Base-by-base conservation (phyloP, 2,329 filamentous ascomycete genomes). In the Sclerotinia subarctica region DNA sequence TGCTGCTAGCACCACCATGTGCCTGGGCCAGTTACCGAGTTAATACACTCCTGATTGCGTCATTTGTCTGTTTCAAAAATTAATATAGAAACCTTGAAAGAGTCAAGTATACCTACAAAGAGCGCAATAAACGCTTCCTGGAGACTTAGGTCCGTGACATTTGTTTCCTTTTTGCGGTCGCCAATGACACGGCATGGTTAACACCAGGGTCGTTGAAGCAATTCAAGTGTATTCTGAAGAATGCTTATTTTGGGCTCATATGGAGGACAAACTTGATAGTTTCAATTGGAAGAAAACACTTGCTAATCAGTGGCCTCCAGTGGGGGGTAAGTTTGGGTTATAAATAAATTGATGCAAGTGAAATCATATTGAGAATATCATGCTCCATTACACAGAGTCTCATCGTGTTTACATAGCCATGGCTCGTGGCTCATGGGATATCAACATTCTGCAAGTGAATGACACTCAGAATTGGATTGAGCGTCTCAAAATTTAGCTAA, bases 391-490 rank as follows among this genome's bases (percentile, higher is more conserved):
- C 32, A 56, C 21, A 19, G 32, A 38, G 32, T 21, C 32, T n/a
- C 15, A 32, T 13, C 1, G 21, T 56, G 3, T 32, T 38, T 38
- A 24, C 6, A 5, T 54, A 13, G 52, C 38, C 19, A n/a, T 56
- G 21, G 53, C 10, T 42, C 44, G n/a, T 56, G 21, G 53, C 11
- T 42, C 29, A n/a, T 11, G 21, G 3, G 7, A 38, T 38, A 38
- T 5, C 26, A 5, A 38, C 15, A 24, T 35, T 24, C 3, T 38
- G 6, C 3, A 15, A 15, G 29, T 56, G 10, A 6, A 38, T 56
- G 5, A n/a, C 3, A 7, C 19, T 29, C 7, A 5, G 3, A n/a
- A 38, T n/a, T 0, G 11, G 15, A 1, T 8, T 17, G 1, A 5
- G 2, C 5, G 21, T 13, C 6, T 24, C 5, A 2, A 6, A 38